These are phyloP conservation scores for Neophaeococcomyces mojaviensis DNA, from an alignment of 2,329 filamentous ascomycete species.

Conservation along the genomic window DNA sequence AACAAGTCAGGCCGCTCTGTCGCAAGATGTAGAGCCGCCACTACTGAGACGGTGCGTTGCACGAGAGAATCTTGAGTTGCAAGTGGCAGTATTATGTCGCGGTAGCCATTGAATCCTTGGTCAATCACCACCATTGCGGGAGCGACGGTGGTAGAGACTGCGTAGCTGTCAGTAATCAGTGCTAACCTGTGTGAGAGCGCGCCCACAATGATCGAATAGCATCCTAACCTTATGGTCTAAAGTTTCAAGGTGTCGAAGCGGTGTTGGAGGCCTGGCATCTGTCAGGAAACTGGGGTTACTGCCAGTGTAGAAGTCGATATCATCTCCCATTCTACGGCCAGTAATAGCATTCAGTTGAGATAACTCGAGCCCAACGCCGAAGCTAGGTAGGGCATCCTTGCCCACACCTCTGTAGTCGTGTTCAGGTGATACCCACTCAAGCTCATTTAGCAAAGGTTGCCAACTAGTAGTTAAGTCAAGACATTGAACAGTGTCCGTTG, in stretches of 20 bases:
- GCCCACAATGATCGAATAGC: constrained; percentile 9
- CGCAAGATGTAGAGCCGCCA: constrained; percentile 23
- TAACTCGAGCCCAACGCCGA: too few species aligned
- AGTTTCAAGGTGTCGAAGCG: background rate
- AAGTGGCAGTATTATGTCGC: constrained; percentile 26
- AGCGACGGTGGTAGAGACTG: constrained; percentile 24
- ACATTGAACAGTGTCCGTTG: constrained; percentile 15
- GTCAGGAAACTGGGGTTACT: too few species aligned
- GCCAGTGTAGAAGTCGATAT: too few species aligned
- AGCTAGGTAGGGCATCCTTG: too few species aligned
- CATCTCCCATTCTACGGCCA: too few species aligned
- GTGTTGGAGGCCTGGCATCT: too few species aligned
- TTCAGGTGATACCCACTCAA: too few species aligned
- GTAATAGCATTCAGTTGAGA: too few species aligned
- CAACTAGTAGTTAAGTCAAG: background rate
- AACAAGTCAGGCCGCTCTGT: constrained; percentile 11
- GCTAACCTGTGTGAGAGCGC: background rate
- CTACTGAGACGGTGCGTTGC: constrained; percentile 20
- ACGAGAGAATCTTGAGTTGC: constrained; percentile 24
- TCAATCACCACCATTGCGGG: constrained; percentile 28
- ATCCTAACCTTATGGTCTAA: background rate
- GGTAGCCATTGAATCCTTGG: constrained; percentile 25
- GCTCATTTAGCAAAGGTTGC: too few species aligned
- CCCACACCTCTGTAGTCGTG: too few species aligned
- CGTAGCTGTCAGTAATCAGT: background rate